These are phyloP conservation scores for Hyparrhenia diplandra DNA, from an alignment of 176 grass and related monocot species.

Conservation along the genomic window DNA sequence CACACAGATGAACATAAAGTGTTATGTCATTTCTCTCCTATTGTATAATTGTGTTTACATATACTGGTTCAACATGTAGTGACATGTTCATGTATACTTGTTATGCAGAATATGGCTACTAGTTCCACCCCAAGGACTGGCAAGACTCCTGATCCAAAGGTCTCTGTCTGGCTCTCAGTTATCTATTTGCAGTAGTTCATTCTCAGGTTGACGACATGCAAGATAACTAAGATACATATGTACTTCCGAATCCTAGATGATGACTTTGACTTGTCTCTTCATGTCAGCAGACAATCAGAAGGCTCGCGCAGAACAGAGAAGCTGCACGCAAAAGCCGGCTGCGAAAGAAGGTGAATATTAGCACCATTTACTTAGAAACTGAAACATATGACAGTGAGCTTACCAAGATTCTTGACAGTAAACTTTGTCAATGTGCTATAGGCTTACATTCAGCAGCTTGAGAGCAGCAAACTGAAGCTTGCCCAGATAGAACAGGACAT, in stretches of 20 bases:
- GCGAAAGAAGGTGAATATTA: constrained; percentile 64
- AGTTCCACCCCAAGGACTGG: constrained; percentile 43
- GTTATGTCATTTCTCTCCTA: background rate
- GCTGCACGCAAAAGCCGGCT: constrained; percentile 86
- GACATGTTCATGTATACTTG: background rate
- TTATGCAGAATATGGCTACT: constrained; percentile 46
- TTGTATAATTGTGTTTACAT: no score
- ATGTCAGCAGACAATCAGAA: constrained; percentile 50
- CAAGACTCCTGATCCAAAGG: constrained; percentile 70
- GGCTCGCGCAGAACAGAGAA: constrained; percentile 90
- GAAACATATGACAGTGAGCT: background rate
- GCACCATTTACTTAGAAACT: background rate
- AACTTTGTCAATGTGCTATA: constrained; percentile 19
- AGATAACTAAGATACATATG: background rate
- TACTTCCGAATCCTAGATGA: background rate
- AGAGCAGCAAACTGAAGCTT: constrained; percentile 72
- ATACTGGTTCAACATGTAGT: constrained; percentile 2
- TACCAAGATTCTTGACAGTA: constrained; percentile 6
- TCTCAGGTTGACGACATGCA: background rate
- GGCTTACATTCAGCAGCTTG: constrained; percentile 86
- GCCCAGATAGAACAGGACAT: constrained; percentile 77
- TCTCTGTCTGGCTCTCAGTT: background rate
- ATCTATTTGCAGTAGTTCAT: background rate
- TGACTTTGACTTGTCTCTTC: background rate
- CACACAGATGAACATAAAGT: background rate